phyloP scores from a whole-genome alignment of 2,329 filamentous ascomycete genomes.

The Pyrenophora tritici-repentis region DNA sequence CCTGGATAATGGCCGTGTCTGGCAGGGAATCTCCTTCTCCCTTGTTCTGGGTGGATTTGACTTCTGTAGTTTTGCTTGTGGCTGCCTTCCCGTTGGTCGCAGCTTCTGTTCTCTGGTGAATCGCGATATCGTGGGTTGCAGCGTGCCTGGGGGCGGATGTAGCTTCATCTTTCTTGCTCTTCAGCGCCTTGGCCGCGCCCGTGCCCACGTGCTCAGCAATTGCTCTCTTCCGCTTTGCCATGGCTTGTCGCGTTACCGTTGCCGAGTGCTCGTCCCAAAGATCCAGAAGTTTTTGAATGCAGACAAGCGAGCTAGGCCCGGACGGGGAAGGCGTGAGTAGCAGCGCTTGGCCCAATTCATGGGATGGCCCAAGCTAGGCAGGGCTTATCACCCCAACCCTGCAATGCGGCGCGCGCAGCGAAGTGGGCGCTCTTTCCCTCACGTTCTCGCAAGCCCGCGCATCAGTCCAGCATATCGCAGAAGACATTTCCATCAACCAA shows the following conservation, averaged over 20 bases:
- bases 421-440: slow-evolving; percentile 25
- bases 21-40: not conserved
- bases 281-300: slow-evolving; percentile 30
- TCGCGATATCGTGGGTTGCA: slow-evolving; percentile 18
- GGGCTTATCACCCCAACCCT: slow-evolving; percentile 31
- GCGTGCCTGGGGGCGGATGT: slow-evolving; percentile 25
- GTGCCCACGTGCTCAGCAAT: slow-evolving; percentile 15
- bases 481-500: slow-evolving; percentile 44
- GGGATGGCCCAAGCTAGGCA: slow-evolving; percentile 19
- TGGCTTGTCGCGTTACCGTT: slow-evolving; percentile 17
- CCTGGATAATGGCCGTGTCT: slow-evolving; percentile 66
- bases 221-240: slow-evolving; percentile 48
- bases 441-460: slow-evolving; percentile 34
- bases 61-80: slow-evolving; percentile 20
- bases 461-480: slow-evolving; percentile 36
- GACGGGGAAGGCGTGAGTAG: slow-evolving; percentile 7
- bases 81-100: slow-evolving; percentile 24
- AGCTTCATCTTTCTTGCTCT: slow-evolving; percentile 33
- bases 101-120: slow-evolving; percentile 23
- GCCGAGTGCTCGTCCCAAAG: slow-evolving; percentile 15
- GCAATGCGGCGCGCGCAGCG: slow-evolving; percentile 20
- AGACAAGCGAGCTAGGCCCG: slow-evolving; percentile 25
- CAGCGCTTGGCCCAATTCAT: slow-evolving; percentile 9
- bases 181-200: slow-evolving; percentile 27
- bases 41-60: slow-evolving; percentile 10